A percentile compares a stretch with the other conserved stretches of the same genome.
phyloP scores from a whole-genome alignment of 2,329 filamentous ascomycete species.

The Venturia effusa region DNA sequence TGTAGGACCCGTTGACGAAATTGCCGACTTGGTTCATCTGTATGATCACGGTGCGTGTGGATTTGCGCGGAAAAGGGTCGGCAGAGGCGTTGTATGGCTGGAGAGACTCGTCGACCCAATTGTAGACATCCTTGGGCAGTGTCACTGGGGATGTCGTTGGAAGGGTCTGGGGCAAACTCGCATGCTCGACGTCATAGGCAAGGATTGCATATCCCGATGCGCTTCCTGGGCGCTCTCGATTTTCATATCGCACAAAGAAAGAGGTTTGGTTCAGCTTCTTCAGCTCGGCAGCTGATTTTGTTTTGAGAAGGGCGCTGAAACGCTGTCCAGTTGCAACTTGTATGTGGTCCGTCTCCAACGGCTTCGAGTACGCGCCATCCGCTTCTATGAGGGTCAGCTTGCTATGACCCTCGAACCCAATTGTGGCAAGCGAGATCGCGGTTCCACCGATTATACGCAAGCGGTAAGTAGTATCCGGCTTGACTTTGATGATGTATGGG shows the following conservation, averaged over 20 bases:
- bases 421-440: slow-evolving; percentile 42
- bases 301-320: slow-evolving; percentile 45
- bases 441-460: slow-evolving; percentile 49
- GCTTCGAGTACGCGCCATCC: slow-evolving; percentile 43
- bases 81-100: slow-evolving; percentile 21
- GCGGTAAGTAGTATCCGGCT: slow-evolving; percentile 50
- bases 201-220: slow-evolving; percentile 40
- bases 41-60: slow-evolving; percentile 18
- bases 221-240: slow-evolving; percentile 36
- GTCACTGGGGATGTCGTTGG: slow-evolving; percentile 19
- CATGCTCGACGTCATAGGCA: slow-evolving; percentile 26
- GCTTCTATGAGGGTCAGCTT: slow-evolving; percentile 49
- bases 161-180: slow-evolving; percentile 15
- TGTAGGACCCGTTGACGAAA: not conserved
- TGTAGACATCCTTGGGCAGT: slow-evolving; percentile 23
- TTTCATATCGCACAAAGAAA: slow-evolving; percentile 38
- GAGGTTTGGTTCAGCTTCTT: slow-evolving; percentile 24
- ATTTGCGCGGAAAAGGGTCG: slow-evolving; percentile 22
- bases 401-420: slow-evolving; percentile 47
- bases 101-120: slow-evolving; percentile 29
- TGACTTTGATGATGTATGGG: slow-evolving; percentile 44
- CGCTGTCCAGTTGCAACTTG: slow-evolving; percentile 49
- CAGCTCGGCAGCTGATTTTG: slow-evolving; percentile 40
- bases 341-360: slow-evolving; percentile 36
- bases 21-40: not conserved